Base-by-base conservation (phyloP, 2,329 filamentous ascomycete species). In the Beauveria varroae region DNA sequence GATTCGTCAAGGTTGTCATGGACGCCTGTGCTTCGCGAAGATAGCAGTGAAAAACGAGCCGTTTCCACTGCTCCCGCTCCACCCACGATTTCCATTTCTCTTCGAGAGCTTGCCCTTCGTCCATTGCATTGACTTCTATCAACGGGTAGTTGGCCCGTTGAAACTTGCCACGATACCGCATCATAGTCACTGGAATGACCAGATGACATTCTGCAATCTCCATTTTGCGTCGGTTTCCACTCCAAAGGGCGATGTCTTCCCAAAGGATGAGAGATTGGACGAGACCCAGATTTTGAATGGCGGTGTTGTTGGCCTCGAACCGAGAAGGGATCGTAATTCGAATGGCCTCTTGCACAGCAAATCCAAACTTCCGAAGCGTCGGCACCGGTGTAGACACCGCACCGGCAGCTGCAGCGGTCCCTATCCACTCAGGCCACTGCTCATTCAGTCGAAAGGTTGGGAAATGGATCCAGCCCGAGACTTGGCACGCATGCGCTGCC, bases 71-170 rank as follows among this genome's bases (percentile, higher is more conserved):
- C 68, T 90, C 87, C 63, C 82, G 76, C 52, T 83, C 77, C 16
- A 83, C 78, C 87, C 87, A 91, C 26, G 73, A 72, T 60, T 74
- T 78, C 88, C 88, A 91, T 66, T 89, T 90, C 3, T 77, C 73
- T 62, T 88, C 80, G 0, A 91, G 73, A 2, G 73, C 73, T 20
- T 82, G 71, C 1, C 82, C 84, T 24, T 82, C 75, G 60, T 89
- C 86, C 1, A 80, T 78, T 0, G 78, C 68, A n/a, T 73, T 68
- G 1, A 85, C 79, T 0, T 74, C 69, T 16, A 87, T 78, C 2
- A 75, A 70, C 2, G 79, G 77, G 68, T 84, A 86, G 3, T 76
- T 76, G 16, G 79, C 80, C 24, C 80, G 75, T 61, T 84, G 80
- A 67, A 88, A 87, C 57, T 82, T 80, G 22, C 84, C 80, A n/a